Conservation (phyloP, 495 filamentous ascomycete species). For the Hypoxylon perforatum region DNA sequence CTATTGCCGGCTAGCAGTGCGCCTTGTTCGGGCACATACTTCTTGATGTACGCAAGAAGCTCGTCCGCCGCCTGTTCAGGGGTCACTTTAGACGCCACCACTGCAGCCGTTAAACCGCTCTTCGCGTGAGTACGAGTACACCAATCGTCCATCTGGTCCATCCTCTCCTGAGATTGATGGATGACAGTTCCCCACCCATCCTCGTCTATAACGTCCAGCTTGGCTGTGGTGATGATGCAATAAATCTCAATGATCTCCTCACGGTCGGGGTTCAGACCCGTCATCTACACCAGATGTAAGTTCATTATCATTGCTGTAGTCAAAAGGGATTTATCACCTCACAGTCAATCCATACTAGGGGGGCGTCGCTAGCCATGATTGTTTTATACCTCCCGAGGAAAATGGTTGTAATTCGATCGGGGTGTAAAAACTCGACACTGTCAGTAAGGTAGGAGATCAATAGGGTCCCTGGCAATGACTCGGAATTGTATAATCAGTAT, state of each 20-base stretch:
- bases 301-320: constrained; percentile 3
- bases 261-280: constrained; percentile 79
- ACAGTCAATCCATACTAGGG: constrained; percentile 86
- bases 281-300: constrained; percentile 74
- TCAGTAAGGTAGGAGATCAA: background rate
- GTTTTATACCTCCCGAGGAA: background rate
- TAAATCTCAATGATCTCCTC: constrained; percentile 93
- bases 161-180: constrained; percentile 74
- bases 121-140: constrained; percentile 67
- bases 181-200: constrained; percentile 84
- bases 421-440: background rate
- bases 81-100: constrained; percentile 77
- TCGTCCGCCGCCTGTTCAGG: constrained; percentile 75
- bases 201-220: constrained; percentile 80
- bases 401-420: background rate
- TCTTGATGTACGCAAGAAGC: constrained; percentile 81
- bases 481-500: background rate
- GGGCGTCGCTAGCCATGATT: constrained; percentile 49
- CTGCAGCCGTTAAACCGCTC: constrained; percentile 82
- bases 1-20: constrained; percentile 90
- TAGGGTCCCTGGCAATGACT: background rate
- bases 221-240: constrained; percentile 87
- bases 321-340: constrained; percentile 61
- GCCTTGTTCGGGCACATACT: constrained; percentile 69
- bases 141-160: constrained; percentile 80